phyloP scores from a whole-genome alignment of 148 eudicot species.

The Rhododendron kiyosumense region DNA sequence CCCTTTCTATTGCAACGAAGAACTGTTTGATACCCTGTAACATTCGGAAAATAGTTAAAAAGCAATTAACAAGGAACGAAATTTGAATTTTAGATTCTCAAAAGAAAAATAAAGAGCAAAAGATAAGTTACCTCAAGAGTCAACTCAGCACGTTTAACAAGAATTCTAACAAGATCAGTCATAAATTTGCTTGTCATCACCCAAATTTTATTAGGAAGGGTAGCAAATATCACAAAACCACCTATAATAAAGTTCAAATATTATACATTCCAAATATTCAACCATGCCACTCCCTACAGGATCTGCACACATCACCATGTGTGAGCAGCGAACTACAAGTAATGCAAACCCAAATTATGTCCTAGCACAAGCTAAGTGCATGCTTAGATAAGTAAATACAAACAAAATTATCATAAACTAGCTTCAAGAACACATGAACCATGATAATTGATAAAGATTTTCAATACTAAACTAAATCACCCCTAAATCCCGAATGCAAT shows the following conservation, averaged over 20 bases:
- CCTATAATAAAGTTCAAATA: slow-evolving; percentile 35
- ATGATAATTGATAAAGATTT: not conserved
- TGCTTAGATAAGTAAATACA: not conserved
- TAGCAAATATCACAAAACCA: slow-evolving; percentile 78
- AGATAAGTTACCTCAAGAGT: slow-evolving; percentile 71
- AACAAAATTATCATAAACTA: not conserved
- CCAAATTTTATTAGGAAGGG: slow-evolving; percentile 94
- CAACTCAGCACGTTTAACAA: slow-evolving; percentile 97
- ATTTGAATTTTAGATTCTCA: not conserved
- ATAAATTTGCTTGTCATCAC: slow-evolving; percentile 94
- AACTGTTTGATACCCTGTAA: slow-evolving; percentile 94
- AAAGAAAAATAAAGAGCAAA: not conserved
- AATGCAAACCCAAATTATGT: not conserved
- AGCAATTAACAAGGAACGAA: not conserved
- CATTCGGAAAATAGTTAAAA: not conserved
- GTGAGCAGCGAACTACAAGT: not conserved
- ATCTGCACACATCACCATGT: not conserved
- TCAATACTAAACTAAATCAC: not conserved
- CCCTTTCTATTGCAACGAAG: slow-evolving; percentile 92
- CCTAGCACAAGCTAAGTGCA: not conserved
- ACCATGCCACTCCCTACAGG: not conserved
- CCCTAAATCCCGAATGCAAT: not conserved
- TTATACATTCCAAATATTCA: not conserved
- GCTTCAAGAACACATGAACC: not conserved
- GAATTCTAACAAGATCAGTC: slow-evolving; percentile 93